Conservation (phyloP, 192 early-diverging fungal species). For the Neocallimastix lanati region DNA sequence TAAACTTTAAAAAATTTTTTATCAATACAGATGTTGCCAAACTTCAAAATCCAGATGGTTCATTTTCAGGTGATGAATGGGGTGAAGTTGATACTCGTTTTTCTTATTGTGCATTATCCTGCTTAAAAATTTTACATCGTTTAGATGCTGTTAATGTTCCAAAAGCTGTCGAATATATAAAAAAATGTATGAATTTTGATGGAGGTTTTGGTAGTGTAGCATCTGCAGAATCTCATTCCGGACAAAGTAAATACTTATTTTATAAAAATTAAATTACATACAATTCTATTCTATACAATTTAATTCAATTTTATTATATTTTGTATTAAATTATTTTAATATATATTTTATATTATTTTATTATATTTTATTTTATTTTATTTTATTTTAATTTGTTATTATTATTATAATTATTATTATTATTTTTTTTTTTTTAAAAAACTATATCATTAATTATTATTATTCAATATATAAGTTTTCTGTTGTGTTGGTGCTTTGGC, state of each 20-base stretch:
- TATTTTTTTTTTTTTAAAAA: no score
- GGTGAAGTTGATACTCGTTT: conserved; percentile 92
- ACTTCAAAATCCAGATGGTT: conserved; percentile 45
- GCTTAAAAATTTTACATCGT: conserved; percentile 48
- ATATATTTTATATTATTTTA: no score
- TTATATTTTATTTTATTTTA: no score
- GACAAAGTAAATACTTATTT: conserved; percentile 43
- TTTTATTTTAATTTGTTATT: no score
- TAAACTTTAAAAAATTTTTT: no score
- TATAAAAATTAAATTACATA: no score
- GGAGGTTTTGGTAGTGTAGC: conserved; percentile 83
- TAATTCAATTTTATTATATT: no score
- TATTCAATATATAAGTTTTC: conserved; percentile 42
- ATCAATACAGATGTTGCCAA: conserved; percentile 31
- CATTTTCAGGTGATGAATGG: conserved; percentile 80
- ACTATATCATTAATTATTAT: no score
- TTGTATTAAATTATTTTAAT: no score
- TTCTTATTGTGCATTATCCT: conserved; percentile 63
- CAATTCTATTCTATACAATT: no score
- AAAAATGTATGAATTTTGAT: conserved; percentile 79
- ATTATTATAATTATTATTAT: no score
- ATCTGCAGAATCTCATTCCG: conserved; percentile 83
- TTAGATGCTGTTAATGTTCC: conserved; percentile 33
- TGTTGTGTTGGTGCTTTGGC: conserved; percentile 78
- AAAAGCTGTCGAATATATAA: conserved; percentile 51